Evolutionary conservation across 1,284 basidiomycete species (phyloP).

Genomic region (Boletus subluridellus): DNA sequence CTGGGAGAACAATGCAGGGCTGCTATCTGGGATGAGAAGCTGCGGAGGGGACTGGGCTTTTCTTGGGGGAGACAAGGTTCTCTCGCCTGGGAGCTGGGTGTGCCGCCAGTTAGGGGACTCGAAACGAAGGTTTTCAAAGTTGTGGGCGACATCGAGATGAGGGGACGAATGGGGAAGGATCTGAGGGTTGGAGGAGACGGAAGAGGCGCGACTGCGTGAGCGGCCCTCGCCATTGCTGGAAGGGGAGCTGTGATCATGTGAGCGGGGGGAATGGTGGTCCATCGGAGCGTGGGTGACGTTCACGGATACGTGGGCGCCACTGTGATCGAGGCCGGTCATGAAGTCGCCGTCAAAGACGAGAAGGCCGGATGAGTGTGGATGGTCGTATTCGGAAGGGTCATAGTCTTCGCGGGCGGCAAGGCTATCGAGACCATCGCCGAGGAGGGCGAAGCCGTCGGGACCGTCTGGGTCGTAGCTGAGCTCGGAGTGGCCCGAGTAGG

Average conservation of each 20-base stretch:
- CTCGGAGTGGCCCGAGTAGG: conserved; percentile 64
- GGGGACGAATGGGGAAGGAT: conserved; percentile 46
- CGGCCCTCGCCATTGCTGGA: conserved; percentile 51
- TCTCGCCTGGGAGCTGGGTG: conserved; percentile 47
- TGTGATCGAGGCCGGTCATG: conserved; percentile 40
- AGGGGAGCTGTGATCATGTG: conserved; percentile 61
- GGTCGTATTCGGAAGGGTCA: conserved; percentile 67
- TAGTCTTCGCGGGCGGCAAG: conserved; percentile 47
- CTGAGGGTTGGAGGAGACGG: conserved; percentile 52
- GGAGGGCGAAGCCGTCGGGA: conserved; percentile 41
- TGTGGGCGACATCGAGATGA: conserved; percentile 52
- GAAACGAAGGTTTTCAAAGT: conserved; percentile 59
- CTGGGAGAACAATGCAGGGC: conserved; percentile 30
- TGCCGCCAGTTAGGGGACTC: conserved; percentile 58
- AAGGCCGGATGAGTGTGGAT: conserved; percentile 46
- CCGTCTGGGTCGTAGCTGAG: conserved; percentile 52
- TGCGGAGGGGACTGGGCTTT: conserved; percentile 69
- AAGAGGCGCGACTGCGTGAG: conserved; percentile 57
- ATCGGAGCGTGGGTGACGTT: conserved; percentile 39
- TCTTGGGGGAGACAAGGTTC: conserved; percentile 40
- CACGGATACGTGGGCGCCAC: conserved; percentile 37
- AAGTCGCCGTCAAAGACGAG: conserved; percentile 59
- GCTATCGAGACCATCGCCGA: conserved; percentile 38
- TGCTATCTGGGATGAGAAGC: conserved; percentile 58
- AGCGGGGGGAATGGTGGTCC: conserved; percentile 40